Base-by-base conservation (phyloP, 768 basidiomycete species). In the Stropharia rugosoannulata region DNA sequence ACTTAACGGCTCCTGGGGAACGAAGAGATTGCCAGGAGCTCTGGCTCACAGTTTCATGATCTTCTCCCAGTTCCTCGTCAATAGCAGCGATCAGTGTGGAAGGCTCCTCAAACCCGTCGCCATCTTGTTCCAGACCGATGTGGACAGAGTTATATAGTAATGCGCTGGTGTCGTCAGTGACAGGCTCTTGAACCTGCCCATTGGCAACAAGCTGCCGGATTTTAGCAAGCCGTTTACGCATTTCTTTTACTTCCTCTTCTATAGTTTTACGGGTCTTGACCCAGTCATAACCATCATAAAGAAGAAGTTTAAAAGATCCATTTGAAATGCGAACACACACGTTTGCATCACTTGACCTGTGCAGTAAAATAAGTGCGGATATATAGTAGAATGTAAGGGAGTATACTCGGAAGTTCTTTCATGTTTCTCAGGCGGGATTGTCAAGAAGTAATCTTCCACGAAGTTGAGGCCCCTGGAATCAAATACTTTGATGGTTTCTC, bases 221-320 rank as follows among this genome's bases (percentile, higher is more conserved):
- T 71, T 89, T 93, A 42, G 89, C 86, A 48, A 99, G 79, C 29
- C 85, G 85, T 51, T 86, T 84, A 46, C 93, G 85, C 79, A 98
- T 93, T 41, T 89, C 87, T 65, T 89, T 92, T 44, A 93, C 82
- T 68, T 94, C 89, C 37, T 90, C 85, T 66, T 95, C 92, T 52
- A 99, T 94, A 2, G 82, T 82, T 70, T 81, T 87, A 32, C 96
- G 86, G 3, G 97, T 99, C 46, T 79, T 79, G 1, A 67, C 71
- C 95, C 97, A 99, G 67, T 99, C 97, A 64, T 95, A 99, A 1
- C 97, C 97, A 54, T 95, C 93, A 65, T 97, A 91, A 3, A 99
- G 78, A 49, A 86, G 80, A 19, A 98, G 64, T 1, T 80, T 80
- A 46, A 90, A 68, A 60, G 90, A 80, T 51, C 82, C 84, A 41